phyloP scores from a whole-genome alignment of 495 filamentous ascomycete genomes.

The Hypoxylon trugodes region DNA sequence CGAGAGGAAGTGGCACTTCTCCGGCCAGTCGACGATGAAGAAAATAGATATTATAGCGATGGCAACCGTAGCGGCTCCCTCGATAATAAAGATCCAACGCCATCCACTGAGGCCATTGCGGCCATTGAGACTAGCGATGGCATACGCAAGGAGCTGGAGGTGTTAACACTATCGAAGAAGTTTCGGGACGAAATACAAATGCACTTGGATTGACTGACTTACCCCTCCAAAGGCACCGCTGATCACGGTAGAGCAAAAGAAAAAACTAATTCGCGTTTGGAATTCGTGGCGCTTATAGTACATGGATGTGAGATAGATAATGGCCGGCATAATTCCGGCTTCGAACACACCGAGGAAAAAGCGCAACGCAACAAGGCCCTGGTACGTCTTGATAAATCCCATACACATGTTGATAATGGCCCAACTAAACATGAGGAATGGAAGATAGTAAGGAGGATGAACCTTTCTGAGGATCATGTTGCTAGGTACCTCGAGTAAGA shows the following conservation, averaged over 20 bases:
- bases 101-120: constrained; percentile 55
- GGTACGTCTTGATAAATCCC: constrained; percentile 59
- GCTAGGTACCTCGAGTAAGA: constrained; percentile 67
- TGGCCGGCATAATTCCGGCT: constrained; percentile 65
- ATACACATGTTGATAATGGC: constrained; percentile 62
- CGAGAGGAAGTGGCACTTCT: constrained; percentile 58
- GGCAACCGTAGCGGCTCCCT: constrained; percentile 62
- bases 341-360: constrained; percentile 68
- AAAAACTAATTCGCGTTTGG: constrained; percentile 65
- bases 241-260: constrained; percentile 65
- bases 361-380: constrained; percentile 62
- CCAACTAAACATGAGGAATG: constrained; percentile 64
- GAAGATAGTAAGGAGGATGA: constrained; percentile 61
- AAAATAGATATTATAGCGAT: constrained; percentile 58
- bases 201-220: constrained; percentile 23
- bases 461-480: constrained; percentile 64
- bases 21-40: constrained; percentile 67
- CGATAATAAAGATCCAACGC: constrained; percentile 63
- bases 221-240: constrained; percentile 69
- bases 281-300: constrained; percentile 71
- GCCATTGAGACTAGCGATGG: constrained; percentile 63
- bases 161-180: too few relatives aligned
- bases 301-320: constrained; percentile 64
- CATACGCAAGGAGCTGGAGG: constrained; percentile 67
- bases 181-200: background rate